These are phyloP conservation scores for Kuraishia hungarica DNA, from an alignment of 805 yeast species.

Conservation along the genomic window DNA sequence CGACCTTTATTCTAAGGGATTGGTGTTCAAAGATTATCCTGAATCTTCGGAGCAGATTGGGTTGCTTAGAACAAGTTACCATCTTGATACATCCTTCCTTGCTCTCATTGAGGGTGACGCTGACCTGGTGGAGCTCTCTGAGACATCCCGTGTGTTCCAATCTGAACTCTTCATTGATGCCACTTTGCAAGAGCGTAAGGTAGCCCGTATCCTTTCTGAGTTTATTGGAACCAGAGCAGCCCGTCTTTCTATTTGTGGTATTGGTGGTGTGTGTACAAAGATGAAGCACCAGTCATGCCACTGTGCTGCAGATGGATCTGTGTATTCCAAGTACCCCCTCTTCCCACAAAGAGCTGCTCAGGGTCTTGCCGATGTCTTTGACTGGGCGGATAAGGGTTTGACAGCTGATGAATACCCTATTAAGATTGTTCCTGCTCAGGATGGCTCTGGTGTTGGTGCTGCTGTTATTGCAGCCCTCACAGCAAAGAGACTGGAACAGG, in stretches of 20 bases:
- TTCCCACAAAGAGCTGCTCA: slow-evolving; percentile 91
- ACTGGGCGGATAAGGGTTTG: slow-evolving; percentile 46
- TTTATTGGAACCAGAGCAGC: slow-evolving; percentile 92
- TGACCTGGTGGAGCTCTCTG: slow-evolving; percentile 76
- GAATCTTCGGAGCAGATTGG: slow-evolving; percentile 45
- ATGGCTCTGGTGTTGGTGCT: slow-evolving; percentile 98
- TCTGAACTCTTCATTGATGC: slow-evolving; percentile 53
- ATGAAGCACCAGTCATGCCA: slow-evolving; percentile 72
- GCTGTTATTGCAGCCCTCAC: slow-evolving; percentile 96
- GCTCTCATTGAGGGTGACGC: slow-evolving; percentile 89
- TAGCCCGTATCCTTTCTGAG: slow-evolving; percentile 77
- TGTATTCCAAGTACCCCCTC: slow-evolving; percentile 86
- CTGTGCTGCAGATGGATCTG: slow-evolving; percentile 98
- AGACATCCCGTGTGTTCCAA: slow-evolving; percentile 61
- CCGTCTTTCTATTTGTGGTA: slow-evolving; percentile 91
- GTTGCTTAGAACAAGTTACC: slow-evolving; percentile 55
- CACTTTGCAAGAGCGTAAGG: slow-evolving; percentile 73
- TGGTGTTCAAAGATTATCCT: slow-evolving; percentile 51
- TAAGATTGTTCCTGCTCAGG: slow-evolving; percentile 85
- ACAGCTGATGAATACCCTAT: slow-evolving; percentile 62
- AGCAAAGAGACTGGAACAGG: slow-evolving; percentile 63
- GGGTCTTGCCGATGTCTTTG: slow-evolving; percentile 87
- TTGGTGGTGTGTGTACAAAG: slow-evolving; percentile 91
- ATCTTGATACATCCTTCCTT: slow-evolving; percentile 85
- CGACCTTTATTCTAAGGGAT: slow-evolving; percentile 60